phyloP scores from a whole-genome alignment of 139 green algal genomes.

The Micractinium conductrix region DNA sequence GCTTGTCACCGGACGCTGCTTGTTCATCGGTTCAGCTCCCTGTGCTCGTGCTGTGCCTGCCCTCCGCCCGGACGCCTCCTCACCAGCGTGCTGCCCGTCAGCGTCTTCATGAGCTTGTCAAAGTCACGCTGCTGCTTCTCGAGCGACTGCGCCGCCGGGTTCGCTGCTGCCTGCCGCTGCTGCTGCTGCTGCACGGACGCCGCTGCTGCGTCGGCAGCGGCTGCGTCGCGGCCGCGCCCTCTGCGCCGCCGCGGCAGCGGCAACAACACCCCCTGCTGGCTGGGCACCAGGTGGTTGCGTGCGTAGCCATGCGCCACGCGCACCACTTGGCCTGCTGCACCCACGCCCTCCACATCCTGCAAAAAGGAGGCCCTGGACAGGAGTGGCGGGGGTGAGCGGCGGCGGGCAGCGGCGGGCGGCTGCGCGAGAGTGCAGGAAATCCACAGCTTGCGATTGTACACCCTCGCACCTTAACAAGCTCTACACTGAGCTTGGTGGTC shows the following conservation, averaged over 20 bases:
- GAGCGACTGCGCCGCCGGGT: background rate
- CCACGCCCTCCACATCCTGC: constrained; percentile 47
- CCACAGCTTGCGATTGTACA: background rate
- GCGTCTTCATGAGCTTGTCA: constrained; percentile 28
- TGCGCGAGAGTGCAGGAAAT: too few relatives aligned
- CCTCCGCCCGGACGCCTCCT: too few relatives aligned
- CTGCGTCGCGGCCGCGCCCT: background rate
- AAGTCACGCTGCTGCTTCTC: constrained; percentile 34
- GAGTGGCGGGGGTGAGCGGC: background rate
- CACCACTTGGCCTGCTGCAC: constrained; percentile 4
- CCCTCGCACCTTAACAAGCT: constrained; percentile 13
- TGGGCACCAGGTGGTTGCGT: constrained; percentile 45
- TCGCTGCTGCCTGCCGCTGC: background rate
- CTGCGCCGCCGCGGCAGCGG: background rate
- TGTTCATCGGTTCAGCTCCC: too few relatives aligned
- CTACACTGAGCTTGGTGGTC: constrained; percentile 31
- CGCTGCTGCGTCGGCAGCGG: background rate
- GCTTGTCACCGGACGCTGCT: too few relatives aligned
- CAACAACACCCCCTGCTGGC: constrained; percentile 5
- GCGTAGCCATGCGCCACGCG: constrained; percentile 38
- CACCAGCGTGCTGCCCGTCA: constrained; percentile 19
- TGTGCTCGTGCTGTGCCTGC: too few relatives aligned
- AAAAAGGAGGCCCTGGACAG: background rate
- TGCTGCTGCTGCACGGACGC: constrained; percentile 18
- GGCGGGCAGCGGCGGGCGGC: background rate